Base-by-base conservation (phyloP, 345 rosid genomes). In the Draba incana region DNA sequence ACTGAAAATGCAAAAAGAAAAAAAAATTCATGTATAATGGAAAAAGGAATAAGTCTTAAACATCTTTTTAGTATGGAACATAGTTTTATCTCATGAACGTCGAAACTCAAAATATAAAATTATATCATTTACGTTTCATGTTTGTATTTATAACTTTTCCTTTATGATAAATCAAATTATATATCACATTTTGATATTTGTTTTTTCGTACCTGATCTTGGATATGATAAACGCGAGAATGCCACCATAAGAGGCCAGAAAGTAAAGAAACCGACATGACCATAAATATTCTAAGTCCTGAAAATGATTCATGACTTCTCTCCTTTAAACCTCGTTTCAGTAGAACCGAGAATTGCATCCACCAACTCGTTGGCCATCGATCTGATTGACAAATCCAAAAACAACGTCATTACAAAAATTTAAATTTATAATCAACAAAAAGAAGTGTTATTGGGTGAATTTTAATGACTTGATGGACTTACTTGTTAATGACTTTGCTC, bases 181-280 rank as follows among this genome's bases (percentile, higher is more conserved):
- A 14, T 23, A 14, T 33, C 50, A 50, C 23, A 15, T 11, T 60
- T 16, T 60, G 15, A 4, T 51, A 2, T 31, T 31, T 31, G 6
- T 31, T 31, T 31, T 8, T 4, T 12, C 2, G 47, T 77, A 92
- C 98, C 98, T 92, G 98, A 79, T 92, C 98, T 77, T 92, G 93
- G 8, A 92, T 23, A 67, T 83, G 89, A 14, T 86, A 72, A 47
- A 70, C 81, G 52, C 85, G 78, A 27, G 96, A 84, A 51, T 84
- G 84, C 98, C 93, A 92, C 98, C 98, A 92, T 55, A 92, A 70
- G 30, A 88, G 88, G 24, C 98, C 98, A 20, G 96, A 85, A 49
- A 92, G 84, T 44, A 90, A 55, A 6, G 98, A 78, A 72, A 90
- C 98, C 1, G 97, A 90, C 83, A 88, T 68, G 68, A 90, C 96